phyloP scores from a whole-genome alignment of 202 grass and related monocot genomes.

The Elaeis oleifera region DNA sequence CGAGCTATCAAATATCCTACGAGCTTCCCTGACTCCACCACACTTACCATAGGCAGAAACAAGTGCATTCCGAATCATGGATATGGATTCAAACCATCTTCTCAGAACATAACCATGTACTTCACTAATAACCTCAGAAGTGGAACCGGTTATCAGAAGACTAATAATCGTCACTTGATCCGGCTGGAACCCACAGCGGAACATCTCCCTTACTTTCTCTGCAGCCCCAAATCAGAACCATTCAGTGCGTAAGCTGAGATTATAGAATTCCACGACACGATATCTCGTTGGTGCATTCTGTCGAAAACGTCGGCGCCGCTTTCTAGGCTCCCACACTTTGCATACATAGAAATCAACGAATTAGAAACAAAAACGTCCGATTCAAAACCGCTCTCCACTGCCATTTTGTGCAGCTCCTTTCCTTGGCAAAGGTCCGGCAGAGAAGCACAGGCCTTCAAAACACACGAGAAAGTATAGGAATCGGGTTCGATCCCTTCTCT shows the following conservation, averaged over 20 bases:
- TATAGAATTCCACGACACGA: constrained; percentile 21
- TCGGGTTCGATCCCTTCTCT: constrained; percentile 11
- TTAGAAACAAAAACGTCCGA: constrained; percentile 22
- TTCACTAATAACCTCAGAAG: background rate
- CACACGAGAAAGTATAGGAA: constrained; percentile 19
- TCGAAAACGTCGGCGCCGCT: constrained; percentile 6
- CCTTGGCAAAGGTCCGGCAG: constrained; percentile 9
- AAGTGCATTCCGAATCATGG: constrained; percentile 9
- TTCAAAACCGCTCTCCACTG: background rate
- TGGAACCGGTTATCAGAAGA: background rate
- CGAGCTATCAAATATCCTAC: constrained; percentile 6
- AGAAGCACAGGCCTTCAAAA: constrained; percentile 21
- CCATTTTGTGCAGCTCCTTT: constrained; percentile 8
- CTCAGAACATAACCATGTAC: constrained; percentile 25
- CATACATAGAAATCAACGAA: constrained; percentile 15
- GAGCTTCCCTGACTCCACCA: constrained; percentile 6
- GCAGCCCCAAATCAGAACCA: background rate
- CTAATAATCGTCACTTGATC: constrained; percentile 17
- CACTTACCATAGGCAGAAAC: constrained; percentile 24
- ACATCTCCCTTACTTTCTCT: constrained; percentile 5
- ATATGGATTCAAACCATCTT: background rate
- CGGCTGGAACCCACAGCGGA: constrained; percentile 10
- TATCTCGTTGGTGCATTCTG: constrained; percentile 16
- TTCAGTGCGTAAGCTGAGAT: constrained; percentile 10
- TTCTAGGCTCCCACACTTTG: constrained; percentile 19